Evolutionary conservation across 2,329 filamentous ascomycete species (phyloP).

Genomic region (Fusarium buharicum): DNA sequence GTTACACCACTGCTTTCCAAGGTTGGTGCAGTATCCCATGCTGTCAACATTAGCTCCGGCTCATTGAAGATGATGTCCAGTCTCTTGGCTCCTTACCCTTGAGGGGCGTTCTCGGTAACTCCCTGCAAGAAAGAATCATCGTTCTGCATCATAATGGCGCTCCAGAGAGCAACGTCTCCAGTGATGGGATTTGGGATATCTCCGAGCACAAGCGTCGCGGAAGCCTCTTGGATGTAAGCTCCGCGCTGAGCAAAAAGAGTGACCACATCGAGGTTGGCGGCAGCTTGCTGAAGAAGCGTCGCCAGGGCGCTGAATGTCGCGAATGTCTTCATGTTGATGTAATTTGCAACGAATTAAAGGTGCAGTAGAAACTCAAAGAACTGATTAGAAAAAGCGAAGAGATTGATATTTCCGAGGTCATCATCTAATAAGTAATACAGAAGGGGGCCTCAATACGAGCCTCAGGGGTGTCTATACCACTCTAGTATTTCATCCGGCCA

Average conservation of each 20-base stretch:
- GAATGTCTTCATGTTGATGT: neutral
- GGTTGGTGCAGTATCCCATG: slow-evolving; percentile 10
- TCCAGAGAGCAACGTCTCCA: slow-evolving; percentile 20
- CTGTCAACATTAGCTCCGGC: neutral
- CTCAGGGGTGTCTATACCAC: no score
- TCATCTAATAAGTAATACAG: no score
- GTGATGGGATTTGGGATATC: slow-evolving; percentile 13
- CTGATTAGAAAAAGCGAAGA: no score
- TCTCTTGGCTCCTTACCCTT: neutral
- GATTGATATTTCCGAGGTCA: no score
- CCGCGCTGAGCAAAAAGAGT: neutral
- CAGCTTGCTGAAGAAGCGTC: neutral
- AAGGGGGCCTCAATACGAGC: no score
- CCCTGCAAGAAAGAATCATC: slow-evolving; percentile 14
- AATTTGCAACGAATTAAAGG: no score
- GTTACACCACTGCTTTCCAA: slow-evolving; percentile 24
- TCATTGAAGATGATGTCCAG: no score
- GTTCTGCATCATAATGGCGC: slow-evolving; percentile 24
- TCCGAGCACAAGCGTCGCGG: slow-evolving; percentile 10
- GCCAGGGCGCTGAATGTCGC: neutral
- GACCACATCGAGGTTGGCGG: slow-evolving; percentile 13
- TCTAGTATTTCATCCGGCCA: no score
- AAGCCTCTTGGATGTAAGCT: slow-evolving; percentile 22
- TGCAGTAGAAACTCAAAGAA: no score
- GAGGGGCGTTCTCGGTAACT: slow-evolving; percentile 14